Evolutionary conservation across 495 filamentous ascomycete genomes (phyloP).

Genomic region (Aspergillus panamensis): DNA sequence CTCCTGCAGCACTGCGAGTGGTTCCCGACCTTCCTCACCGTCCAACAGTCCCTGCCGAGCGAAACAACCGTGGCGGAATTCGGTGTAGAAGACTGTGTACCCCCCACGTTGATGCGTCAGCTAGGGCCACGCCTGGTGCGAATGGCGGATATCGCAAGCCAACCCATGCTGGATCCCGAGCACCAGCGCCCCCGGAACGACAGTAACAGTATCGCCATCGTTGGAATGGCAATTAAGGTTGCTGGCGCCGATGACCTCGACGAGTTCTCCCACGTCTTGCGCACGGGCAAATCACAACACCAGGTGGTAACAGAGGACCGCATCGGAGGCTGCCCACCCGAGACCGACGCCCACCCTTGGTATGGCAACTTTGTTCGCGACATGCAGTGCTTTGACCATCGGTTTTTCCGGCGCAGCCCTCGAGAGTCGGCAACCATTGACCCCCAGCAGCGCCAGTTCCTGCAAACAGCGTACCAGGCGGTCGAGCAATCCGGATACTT

Average conservation of each 20-base stretch:
- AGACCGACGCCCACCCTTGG: not conserved
- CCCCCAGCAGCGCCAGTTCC: slow-evolving; percentile 44
- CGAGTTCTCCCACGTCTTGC: not conserved
- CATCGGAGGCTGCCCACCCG: too few relatives aligned
- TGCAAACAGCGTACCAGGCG: slow-evolving; percentile 55
- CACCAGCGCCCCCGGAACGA: not conserved
- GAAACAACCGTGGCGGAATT: not conserved
- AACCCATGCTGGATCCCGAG: not conserved
- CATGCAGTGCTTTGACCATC: slow-evolving; percentile 34
- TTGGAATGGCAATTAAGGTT: not conserved
- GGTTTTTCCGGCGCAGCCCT: slow-evolving; percentile 54
- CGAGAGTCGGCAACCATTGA: slow-evolving; percentile 44
- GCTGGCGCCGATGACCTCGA: not conserved
- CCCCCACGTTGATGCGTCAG: not conserved
- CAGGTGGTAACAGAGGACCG: not conserved
- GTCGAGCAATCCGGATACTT: slow-evolving; percentile 46
- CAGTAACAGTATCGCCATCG: not conserved
- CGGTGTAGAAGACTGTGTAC: not conserved
- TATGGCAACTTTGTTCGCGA: not conserved
- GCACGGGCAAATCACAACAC: not conserved
- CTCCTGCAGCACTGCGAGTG: not conserved
- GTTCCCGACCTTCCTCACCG: not conserved
- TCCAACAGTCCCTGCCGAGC: not conserved
- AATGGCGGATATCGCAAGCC: not conserved
- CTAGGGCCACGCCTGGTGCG: not conserved